Evolutionary conservation across 2,329 filamentous ascomycete genomes (phyloP).

Genomic region (Ophiosphaerella korrae): DNA sequence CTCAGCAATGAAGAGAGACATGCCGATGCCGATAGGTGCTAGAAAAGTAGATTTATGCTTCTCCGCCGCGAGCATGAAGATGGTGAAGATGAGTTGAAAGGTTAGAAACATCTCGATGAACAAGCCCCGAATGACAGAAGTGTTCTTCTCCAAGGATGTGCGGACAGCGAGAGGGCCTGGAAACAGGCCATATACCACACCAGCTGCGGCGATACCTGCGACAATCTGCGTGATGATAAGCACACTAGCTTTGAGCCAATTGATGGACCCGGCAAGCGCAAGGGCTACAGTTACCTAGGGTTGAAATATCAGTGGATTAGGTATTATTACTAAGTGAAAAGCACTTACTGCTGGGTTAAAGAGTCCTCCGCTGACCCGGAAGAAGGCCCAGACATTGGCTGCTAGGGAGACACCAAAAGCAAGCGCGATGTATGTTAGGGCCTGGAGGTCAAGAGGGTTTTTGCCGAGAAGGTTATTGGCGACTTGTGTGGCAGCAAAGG

Average conservation of each 20-base stretch:
- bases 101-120: conserved; percentile 60
- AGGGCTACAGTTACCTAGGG: conserved; percentile 55
- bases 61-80: conserved; percentile 53
- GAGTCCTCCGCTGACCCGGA: conserved; percentile 45
- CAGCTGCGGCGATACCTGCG: conserved; percentile 53
- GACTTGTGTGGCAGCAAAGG: conserved; percentile 46
- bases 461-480: conserved; percentile 41
- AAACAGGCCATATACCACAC: conserved; percentile 51
- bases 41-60: conserved; percentile 49
- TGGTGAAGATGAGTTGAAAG: conserved; percentile 54
- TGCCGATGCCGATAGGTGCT: conserved; percentile 51
- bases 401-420: conserved; percentile 46
- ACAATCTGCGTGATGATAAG: conserved; percentile 54
- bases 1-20: conserved; percentile 54
- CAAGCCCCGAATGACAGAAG: conserved; percentile 52
- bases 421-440: conserved; percentile 44
- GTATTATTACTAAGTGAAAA: no score
- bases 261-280: conserved; percentile 54
- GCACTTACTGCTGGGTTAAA: conserved; percentile 47
- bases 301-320: conserved; percentile 2
- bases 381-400: conserved; percentile 50
- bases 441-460: conserved; percentile 26
- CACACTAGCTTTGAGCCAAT: conserved; percentile 50
- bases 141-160: conserved; percentile 50
- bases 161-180: conserved; percentile 53